Percentiles rank a stretch among this genome's conserved stretches.
Evolutionary conservation across 257 asterid genomes (phyloP).

Genomic region (Gynochthodes officinalis): DNA sequence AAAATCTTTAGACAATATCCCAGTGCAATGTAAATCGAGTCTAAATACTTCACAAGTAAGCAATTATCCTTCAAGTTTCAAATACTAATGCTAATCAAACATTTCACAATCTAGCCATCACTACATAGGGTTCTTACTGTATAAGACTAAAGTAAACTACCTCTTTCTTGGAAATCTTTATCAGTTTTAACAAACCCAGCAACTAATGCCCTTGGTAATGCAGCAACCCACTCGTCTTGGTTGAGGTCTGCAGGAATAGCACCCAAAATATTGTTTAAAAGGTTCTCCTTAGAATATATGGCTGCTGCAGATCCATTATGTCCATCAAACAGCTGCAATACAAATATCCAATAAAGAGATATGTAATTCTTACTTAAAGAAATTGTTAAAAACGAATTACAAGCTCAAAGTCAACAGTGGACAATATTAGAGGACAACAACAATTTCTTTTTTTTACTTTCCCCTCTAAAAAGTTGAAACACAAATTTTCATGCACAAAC

Average conservation of each 20-base stretch:
- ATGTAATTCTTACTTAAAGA: background rate
- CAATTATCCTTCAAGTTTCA: too few relatives aligned
- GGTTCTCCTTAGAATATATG: slow-evolving; percentile 81
- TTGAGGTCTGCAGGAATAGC: slow-evolving; percentile 85
- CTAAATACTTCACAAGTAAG: background rate
- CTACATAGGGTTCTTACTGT: background rate
- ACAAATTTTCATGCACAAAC: background rate
- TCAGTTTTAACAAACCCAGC: slow-evolving; percentile 96
- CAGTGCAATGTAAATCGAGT: background rate
- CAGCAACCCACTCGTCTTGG: slow-evolving; percentile 85
- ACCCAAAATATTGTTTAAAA: slow-evolving; percentile 70
- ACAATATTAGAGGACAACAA: background rate
- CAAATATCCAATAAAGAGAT: slow-evolving; percentile 9
- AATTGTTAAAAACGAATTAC: background rate
- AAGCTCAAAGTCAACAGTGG: background rate
- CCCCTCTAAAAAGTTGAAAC: too few relatives aligned
- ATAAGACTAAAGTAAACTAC: slow-evolving; percentile 26
- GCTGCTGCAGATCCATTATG: slow-evolving; percentile 99
- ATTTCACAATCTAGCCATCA: background rate
- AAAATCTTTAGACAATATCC: background rate
- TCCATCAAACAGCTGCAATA: slow-evolving; percentile 86
- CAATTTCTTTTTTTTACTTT: too few relatives aligned
- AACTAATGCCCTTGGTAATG: slow-evolving; percentile 94
- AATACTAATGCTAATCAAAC: background rate
- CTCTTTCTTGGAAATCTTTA: slow-evolving; percentile 91